Evolutionary conservation across 345 rosid genomes (phyloP).

Genomic region (Arabidopsis arenosa): DNA sequence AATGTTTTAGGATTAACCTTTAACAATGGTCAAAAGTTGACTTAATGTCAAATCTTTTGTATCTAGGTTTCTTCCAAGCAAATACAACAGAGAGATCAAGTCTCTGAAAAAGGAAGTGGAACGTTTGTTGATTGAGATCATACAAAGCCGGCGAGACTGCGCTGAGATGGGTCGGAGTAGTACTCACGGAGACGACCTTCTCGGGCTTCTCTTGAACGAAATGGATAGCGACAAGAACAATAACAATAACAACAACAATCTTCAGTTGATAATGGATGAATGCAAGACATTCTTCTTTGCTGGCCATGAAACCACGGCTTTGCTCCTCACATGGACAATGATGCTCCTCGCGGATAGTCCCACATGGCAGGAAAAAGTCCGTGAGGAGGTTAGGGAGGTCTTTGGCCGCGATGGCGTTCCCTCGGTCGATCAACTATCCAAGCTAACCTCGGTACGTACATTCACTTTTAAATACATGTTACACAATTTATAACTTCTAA

Average conservation of each 20-base stretch:
- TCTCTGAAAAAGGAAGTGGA: conserved; percentile 82
- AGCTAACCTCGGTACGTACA: conserved; percentile 66
- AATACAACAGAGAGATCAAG: conserved; percentile 85
- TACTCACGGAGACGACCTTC: conserved; percentile 79
- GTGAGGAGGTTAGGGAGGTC: conserved; percentile 70
- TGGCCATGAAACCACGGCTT: conserved; percentile 92
- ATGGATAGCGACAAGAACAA: conserved; percentile 60
- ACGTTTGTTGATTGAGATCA: conserved; percentile 77
- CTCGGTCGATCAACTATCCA: conserved; percentile 70
- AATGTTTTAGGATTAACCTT: conserved; percentile 2
- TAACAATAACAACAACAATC: conserved; percentile 47
- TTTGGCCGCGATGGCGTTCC: conserved; percentile 62
- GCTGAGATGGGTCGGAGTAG: conserved; percentile 82
- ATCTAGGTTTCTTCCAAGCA: conserved; percentile 81
- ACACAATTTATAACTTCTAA: background rate
- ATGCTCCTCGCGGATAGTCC: conserved; percentile 89
- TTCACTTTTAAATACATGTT: background rate
- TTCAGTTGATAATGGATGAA: conserved; percentile 94
- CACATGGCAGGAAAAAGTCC: conserved; percentile 77
- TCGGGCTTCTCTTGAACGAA: conserved; percentile 79
- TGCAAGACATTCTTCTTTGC: conserved; percentile 97
- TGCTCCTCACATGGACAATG: conserved; percentile 90
- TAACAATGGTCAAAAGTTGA: conserved; percentile 2
- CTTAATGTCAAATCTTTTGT: background rate
- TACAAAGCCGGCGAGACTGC: conserved; percentile 73